These are phyloP conservation scores for Blastomyces gilchristii DNA, from an alignment of 2,329 filamentous ascomycete species.

Conservation along the genomic window DNA sequence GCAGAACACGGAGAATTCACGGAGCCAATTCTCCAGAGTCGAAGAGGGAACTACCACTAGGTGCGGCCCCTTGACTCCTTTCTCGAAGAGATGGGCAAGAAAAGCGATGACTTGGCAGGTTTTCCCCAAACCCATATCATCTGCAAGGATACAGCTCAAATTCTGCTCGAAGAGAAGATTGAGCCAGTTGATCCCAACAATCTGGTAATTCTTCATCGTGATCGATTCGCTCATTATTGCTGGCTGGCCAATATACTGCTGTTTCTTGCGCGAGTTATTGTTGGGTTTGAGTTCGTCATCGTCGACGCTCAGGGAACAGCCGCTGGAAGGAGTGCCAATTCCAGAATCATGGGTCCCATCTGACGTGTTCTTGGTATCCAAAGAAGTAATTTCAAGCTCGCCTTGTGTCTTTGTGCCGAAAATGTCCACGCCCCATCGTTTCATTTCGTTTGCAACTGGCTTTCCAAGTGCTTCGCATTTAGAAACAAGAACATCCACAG, in stretches of 20 bases:
- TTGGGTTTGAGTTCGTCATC: conserved; percentile 30
- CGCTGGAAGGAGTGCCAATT: conserved; percentile 52
- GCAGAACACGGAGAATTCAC: conserved; percentile 81
- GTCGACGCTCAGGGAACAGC: conserved; percentile 37
- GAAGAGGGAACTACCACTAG: conserved; percentile 86
- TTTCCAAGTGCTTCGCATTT: conserved; percentile 65
- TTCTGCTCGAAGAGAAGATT: conserved; percentile 67
- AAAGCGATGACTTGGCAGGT: conserved; percentile 95
- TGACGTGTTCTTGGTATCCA: conserved; percentile 36
- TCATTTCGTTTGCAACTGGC: conserved; percentile 54
- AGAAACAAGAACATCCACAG: conserved; percentile 70
- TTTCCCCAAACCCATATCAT: conserved; percentile 94
- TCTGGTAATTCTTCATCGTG: conserved; percentile 81
- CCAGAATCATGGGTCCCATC: conserved; percentile 51
- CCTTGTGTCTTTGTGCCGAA: conserved; percentile 50
- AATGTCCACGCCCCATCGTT: conserved; percentile 58
- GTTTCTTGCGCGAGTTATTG: conserved; percentile 27
- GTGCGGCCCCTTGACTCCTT: conserved; percentile 58
- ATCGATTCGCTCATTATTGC: conserved; percentile 64
- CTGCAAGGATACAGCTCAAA: conserved; percentile 82
- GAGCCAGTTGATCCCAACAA: conserved; percentile 93
- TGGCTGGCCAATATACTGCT: conserved; percentile 55
- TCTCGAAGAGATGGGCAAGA: conserved; percentile 69
- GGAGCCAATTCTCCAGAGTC: conserved; percentile 90
- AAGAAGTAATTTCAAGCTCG: conserved; percentile 50